phyloP scores from a whole-genome alignment of 352 stramenopile genomes.

The Globisporangium polare region DNA sequence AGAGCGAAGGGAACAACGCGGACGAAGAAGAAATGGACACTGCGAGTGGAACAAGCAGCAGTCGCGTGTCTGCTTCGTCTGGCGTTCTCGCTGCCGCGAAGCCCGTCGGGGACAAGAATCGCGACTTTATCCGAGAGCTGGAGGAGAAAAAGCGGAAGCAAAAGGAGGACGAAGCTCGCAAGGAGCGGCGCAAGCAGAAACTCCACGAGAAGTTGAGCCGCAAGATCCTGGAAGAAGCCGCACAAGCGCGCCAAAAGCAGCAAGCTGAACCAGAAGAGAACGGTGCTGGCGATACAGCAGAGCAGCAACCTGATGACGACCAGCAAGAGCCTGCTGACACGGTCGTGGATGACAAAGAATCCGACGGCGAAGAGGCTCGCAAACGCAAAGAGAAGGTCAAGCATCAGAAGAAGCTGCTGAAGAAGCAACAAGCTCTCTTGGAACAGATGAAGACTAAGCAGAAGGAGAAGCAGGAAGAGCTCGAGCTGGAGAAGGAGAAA shows the following conservation, averaged over 20 bases:
- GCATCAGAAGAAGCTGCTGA: conserved; percentile 44
- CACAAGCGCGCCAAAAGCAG: conserved; percentile 27
- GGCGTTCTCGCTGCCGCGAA: conserved; percentile 4
- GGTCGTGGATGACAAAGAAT: conserved; percentile 19
- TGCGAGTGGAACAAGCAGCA: conserved; percentile 14
- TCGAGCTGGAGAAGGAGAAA: conserved; percentile 41
- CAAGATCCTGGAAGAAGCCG: conserved; percentile 50
- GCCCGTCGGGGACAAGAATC: conserved; percentile 42
- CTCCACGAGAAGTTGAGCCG: conserved; percentile 53
- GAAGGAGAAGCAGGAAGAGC: conserved; percentile 42
- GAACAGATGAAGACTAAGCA: conserved; percentile 51
- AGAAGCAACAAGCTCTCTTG: conserved; percentile 56
- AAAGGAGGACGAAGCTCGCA: conserved; percentile 40
- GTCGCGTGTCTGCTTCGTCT: conserved; percentile 15
- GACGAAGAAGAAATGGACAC: conserved; percentile 22
- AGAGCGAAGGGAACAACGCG: conserved; percentile 19
- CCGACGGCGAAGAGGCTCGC: conserved; percentile 15
- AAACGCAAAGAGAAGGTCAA: conserved; percentile 33
- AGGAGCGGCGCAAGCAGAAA: conserved; percentile 51
- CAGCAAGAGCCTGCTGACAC: conserved; percentile 5
- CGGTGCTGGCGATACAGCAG: conserved; percentile 13
- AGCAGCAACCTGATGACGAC: background rate
- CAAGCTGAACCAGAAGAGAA: conserved; percentile 18
- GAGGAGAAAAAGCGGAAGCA: conserved; percentile 73
- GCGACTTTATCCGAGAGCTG: conserved; percentile 62